A percentile compares a stretch with the other conserved stretches of the same genome.
Evolutionary conservation across 106 monocot species (phyloP).

Genomic region (Dioscorea zingiberensis): DNA sequence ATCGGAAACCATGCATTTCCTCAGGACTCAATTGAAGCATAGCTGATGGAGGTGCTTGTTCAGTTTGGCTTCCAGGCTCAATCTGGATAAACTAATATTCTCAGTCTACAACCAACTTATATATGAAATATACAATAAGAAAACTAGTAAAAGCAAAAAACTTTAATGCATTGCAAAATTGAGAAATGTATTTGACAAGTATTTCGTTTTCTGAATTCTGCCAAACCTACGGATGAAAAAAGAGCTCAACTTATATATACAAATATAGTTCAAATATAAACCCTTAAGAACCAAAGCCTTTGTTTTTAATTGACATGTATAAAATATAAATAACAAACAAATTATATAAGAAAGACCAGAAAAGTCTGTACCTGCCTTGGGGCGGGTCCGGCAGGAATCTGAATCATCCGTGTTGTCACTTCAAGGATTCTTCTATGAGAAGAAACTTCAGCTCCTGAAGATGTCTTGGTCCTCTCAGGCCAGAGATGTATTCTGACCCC

Average conservation of each 20-base stretch:
- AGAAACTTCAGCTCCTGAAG: constrained; percentile 18
- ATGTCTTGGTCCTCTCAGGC: constrained; percentile 52
- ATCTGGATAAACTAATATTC: constrained; percentile 38
- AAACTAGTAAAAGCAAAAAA: no score
- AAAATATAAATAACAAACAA: neutral
- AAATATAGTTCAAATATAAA: no score
- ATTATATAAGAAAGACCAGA: no score
- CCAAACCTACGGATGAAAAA: no score
- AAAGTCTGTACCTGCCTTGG: constrained; percentile 74
- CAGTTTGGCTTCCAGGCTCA: constrained; percentile 98
- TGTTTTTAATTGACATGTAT: no score
- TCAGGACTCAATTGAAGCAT: constrained; percentile 65
- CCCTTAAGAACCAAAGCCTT: no score
- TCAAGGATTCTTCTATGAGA: constrained; percentile 51
- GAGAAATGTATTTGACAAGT: no score
- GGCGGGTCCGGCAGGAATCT: constrained; percentile 85
- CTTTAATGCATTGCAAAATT: no score
- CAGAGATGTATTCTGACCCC: constrained; percentile 96
- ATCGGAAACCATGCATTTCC: constrained; percentile 78
- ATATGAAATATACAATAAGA: no score
- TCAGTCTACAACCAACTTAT: neutral
- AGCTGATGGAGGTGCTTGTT: constrained; percentile 92
- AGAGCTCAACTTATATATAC: no score
- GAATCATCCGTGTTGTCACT: constrained; percentile 89
- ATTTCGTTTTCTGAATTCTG: no score